Base-by-base conservation (phyloP, 805 yeast species). In the Pichia occidentalis region DNA sequence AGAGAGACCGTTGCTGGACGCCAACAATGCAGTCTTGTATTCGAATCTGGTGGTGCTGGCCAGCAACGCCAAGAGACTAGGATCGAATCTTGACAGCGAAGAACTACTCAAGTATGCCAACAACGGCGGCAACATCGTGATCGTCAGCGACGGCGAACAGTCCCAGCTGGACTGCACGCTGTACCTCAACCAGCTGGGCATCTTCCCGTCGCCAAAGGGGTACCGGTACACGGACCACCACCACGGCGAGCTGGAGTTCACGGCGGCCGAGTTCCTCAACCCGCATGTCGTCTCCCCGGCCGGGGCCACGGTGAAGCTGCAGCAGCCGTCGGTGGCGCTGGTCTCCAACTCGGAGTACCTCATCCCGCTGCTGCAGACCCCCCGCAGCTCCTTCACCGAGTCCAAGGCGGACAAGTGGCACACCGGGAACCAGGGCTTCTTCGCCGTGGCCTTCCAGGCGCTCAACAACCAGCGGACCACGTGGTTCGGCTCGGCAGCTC, bases 371-470 rank as follows among this genome's bases (percentile, higher is more conserved):
- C 54, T 84, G 29, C 67, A 65, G 44, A 84, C 87, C 4, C 68
- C 87, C 20, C 64, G 69, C 35, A 76, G 88, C 2, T 73, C 90
- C 4, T 73, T 73, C 54, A 71, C 85, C 7, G 34, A 37, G 24
- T 32, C 39, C 49, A 32, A 7, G 7, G 24, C 18, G 4, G 24
- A n/a, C 5, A 60, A 45, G 40, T 88, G 95, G 95, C 76, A 84
- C 11, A 65, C 77, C 24, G 96, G 96, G 22, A 67, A 77, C 29
- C 94, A 88, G 62, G 87, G 85, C 4, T 80, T 66, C 56, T 56
- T 84, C 36, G 75, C 78, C 17, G 94, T 76, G 8, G 92, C 78
- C 1, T 73, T 85, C 51, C 99, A 92, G 65, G 80, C 80, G 33
- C 67, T 77, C 39, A 75, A 75, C 54, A 85, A 84, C 53, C 84